Base-by-base conservation (phyloP, 208 protist species). In the Wallacemonas rigidus region DNA sequence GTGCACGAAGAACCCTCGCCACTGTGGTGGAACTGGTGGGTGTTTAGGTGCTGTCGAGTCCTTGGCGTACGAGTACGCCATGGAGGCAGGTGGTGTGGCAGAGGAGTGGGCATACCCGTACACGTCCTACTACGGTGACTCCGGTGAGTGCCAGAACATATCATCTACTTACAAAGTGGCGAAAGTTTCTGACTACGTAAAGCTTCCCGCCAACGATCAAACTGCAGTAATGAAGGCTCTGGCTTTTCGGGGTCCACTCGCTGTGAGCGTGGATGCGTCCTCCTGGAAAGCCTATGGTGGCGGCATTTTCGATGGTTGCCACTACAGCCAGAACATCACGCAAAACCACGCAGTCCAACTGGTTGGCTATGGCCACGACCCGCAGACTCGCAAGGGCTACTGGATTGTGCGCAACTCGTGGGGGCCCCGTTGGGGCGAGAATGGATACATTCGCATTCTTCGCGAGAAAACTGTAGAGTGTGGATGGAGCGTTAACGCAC, bases 401-500 rank as follows among this genome's bases (percentile, higher is more conserved):
- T 98, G 92, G 91, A 89, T 97, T 47, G 83, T 98, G 40, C 91
- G 93, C 57, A 98, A 98, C 75, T 94, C 87, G 2, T 97, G 92
- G 89, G 89, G 88, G 6, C 69, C 75, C 9, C 39, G 61, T 1
- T 98, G 90, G 85, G 94, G 92, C 39, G 83, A 94, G 47, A 72
- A 82, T 2, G 95, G 94, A 6, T 97, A 92, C 71, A 93, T 97
- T 54, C 77, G 75, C 39, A 80, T 98, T 26, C 76, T 93, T 2
- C 82, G 86, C 35, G 69, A 83, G 3, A 67, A 62, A 41, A 79
- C 41, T 1, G 70, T 76, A 3, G 57, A 74, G n/a, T 86, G 76
- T 43, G 86, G 79, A 14, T 82, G 69, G 72, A 71, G 76, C 40
- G 73, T 82, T 9, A 68, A 77, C 39, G 81, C 89, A 14, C 80